Conservation (phyloP, 2,329 filamentous ascomycete genomes). For the Ophiocordyceps unilateralis region DNA sequence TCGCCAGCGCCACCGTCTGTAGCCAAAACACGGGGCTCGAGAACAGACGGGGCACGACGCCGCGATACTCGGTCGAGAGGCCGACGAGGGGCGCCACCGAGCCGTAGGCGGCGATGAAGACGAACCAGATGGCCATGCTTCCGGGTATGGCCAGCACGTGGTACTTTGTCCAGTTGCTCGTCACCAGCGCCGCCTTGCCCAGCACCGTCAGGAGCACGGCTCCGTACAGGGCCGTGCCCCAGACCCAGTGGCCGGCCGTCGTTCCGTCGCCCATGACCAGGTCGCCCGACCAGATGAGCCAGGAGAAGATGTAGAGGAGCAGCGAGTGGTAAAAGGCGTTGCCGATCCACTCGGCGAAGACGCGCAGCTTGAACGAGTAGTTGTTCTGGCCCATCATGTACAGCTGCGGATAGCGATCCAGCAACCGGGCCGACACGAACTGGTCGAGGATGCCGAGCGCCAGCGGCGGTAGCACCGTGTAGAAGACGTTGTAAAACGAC, state of each 20-base stretch:
- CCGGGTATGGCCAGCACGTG: conserved; percentile 90
- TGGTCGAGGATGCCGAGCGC: conserved; percentile 95
- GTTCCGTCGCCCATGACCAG: conserved; percentile 63
- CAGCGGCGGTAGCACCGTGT: conserved; percentile 83
- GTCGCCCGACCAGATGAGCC: conserved; percentile 70
- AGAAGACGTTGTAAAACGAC: conserved; percentile 99
- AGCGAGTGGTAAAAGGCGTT: conserved; percentile 95
- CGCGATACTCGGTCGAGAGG: conserved; percentile 71
- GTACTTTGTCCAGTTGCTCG: conserved; percentile 98
- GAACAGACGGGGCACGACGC: conserved; percentile 68
- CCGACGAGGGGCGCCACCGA: conserved; percentile 67
- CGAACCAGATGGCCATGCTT: conserved; percentile 79
- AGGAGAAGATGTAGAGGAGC: conserved; percentile 71
- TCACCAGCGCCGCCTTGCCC: conserved; percentile 85
- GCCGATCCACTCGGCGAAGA: conserved; percentile 80
- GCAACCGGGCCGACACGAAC: conserved; percentile 81
- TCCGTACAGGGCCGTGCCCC: conserved; percentile 90
- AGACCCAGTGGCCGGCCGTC: conserved; percentile 88
- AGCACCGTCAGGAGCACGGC: conserved; percentile 86
- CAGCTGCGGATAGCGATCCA: conserved; percentile 91
- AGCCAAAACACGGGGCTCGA: conserved; percentile 77
- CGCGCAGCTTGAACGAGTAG: conserved; percentile 81
- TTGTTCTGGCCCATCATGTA: conserved; percentile 89
- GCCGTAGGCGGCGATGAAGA: conserved; percentile 76
- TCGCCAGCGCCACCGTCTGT: conserved; percentile 65